Evolutionary conservation across 768 basidiomycete genomes (phyloP).

Genomic region (Scleroderma bovista): DNA sequence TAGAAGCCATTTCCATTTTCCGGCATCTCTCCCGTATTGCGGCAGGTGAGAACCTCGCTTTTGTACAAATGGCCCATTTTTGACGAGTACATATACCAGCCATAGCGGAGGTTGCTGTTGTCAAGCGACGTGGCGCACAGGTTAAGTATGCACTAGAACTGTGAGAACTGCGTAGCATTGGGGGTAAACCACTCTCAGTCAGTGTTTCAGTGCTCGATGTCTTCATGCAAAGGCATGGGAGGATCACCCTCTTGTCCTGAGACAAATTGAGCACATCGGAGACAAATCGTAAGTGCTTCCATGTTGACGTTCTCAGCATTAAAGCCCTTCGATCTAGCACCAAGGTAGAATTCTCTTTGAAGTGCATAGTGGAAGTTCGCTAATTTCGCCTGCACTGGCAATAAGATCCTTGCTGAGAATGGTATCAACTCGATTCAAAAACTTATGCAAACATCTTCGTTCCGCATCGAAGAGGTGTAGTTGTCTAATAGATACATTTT

Average conservation of each 20-base stretch:
- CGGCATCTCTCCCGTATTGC: constrained; percentile 73
- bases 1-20: constrained; percentile 69
- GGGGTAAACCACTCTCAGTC: background rate
- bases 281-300: constrained; percentile 71
- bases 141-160: constrained; percentile 73
- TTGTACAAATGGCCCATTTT: constrained; percentile 1
- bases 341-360: constrained; percentile 13
- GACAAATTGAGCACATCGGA: constrained; percentile 87
- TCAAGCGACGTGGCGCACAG: constrained; percentile 58
- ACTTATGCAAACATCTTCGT: constrained; percentile 51
- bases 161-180: constrained; percentile 24
- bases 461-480: constrained; percentile 58
- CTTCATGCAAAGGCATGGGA: constrained; percentile 90
- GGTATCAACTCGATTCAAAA: constrained; percentile 59
- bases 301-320: background rate
- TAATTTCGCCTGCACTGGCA: constrained; percentile 14
- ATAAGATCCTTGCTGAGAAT: constrained; percentile 68
- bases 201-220: constrained; percentile 56
- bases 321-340: constrained; percentile 12
- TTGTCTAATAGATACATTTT: background rate
- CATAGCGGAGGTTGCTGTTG: constrained; percentile 70
- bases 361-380: background rate
- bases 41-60: constrained; percentile 43
- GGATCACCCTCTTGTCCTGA: constrained; percentile 73
- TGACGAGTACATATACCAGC: constrained; percentile 40